Conservation (phyloP, 768 basidiomycete genomes). For the Tulasnella sp. region DNA sequence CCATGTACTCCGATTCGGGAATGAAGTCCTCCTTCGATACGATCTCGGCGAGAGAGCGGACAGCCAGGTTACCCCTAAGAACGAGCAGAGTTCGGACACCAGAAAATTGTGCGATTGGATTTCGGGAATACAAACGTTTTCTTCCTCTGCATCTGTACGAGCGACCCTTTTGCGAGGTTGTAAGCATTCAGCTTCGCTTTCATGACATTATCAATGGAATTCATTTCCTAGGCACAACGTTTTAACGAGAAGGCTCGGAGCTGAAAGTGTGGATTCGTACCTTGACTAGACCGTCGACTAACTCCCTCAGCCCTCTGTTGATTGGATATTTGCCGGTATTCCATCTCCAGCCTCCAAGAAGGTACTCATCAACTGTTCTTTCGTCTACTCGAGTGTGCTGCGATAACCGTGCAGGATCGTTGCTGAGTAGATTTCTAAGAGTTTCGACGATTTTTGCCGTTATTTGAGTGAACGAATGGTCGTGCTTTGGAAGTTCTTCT, state of each 20-base stretch:
- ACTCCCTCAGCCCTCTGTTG: conserved; percentile 72
- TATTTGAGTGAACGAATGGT: conserved; percentile 73
- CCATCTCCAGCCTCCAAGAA: conserved; percentile 82
- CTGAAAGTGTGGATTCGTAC: conserved; percentile 38
- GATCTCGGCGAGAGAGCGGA: conserved; percentile 75
- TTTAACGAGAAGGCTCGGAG: neutral
- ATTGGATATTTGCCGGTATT: conserved; percentile 85
- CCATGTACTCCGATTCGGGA: conserved; percentile 85
- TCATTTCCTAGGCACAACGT: conserved; percentile 63
- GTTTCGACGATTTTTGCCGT: conserved; percentile 94
- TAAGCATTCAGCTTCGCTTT: conserved; percentile 87
- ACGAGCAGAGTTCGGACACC: neutral
- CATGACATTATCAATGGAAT: conserved; percentile 88
- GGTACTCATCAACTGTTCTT: conserved; percentile 64
- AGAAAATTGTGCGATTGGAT: neutral
- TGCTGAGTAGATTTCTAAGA: conserved; percentile 80
- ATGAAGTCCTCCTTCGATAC: conserved; percentile 77
- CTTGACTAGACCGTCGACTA: conserved; percentile 79
- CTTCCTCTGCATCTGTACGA: conserved; percentile 90
- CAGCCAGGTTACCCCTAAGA: conserved; percentile 85
- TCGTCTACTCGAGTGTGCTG: conserved; percentile 80
- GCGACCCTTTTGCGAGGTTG: conserved; percentile 85
- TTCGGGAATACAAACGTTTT: conserved; percentile 53
- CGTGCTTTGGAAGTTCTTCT: conserved; percentile 88
- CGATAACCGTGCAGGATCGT: conserved; percentile 65